These are phyloP conservation scores for Wickerhamomyces tratensis DNA, from an alignment of 805 yeast genomes.

Conservation along the genomic window DNA sequence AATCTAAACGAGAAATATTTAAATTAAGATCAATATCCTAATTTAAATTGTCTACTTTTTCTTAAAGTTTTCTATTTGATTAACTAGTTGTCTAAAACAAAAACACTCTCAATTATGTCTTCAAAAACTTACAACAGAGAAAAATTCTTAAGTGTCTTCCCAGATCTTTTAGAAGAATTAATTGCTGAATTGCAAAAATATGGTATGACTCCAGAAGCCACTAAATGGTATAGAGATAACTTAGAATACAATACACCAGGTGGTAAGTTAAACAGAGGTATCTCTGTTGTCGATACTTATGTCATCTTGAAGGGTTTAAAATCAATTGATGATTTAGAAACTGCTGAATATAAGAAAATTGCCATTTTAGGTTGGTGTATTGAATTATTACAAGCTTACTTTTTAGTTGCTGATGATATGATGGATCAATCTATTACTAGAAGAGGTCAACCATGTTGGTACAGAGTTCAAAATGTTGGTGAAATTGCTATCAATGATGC, in stretches of 20 bases:
- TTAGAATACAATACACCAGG: conserved; percentile 88
- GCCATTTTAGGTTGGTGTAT: conserved; percentile 93
- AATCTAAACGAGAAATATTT: no score
- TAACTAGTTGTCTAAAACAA: background rate
- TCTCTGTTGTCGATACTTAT: conserved; percentile 91
- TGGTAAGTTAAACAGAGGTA: conserved; percentile 93
- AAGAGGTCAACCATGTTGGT: conserved; percentile 99
- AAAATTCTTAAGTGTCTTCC: conserved; percentile 61
- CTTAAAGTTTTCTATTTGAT: no score
- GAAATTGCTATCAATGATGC: conserved; percentile 96
- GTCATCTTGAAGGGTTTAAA: conserved; percentile 61
- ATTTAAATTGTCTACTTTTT: no score
- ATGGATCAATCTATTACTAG: conserved; percentile 96
- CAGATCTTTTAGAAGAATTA: conserved; percentile 69
- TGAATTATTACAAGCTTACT: conserved; percentile 91
- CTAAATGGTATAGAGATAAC: conserved; percentile 69
- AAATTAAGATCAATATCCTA: no score
- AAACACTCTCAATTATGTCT: conserved; percentile 6
- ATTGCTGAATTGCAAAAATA: conserved; percentile 49
- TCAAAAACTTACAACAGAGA: conserved; percentile 28
- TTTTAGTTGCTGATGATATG: conserved; percentile 96
- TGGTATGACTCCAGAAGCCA: conserved; percentile 81
- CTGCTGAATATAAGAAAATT: conserved; percentile 69
- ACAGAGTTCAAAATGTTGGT: conserved; percentile 66
- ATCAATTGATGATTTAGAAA: conserved; percentile 46